These are phyloP conservation scores for Melanomma pulvis-pyrius DNA, from an alignment of 495 filamentous ascomycete genomes.

Conservation along the genomic window DNA sequence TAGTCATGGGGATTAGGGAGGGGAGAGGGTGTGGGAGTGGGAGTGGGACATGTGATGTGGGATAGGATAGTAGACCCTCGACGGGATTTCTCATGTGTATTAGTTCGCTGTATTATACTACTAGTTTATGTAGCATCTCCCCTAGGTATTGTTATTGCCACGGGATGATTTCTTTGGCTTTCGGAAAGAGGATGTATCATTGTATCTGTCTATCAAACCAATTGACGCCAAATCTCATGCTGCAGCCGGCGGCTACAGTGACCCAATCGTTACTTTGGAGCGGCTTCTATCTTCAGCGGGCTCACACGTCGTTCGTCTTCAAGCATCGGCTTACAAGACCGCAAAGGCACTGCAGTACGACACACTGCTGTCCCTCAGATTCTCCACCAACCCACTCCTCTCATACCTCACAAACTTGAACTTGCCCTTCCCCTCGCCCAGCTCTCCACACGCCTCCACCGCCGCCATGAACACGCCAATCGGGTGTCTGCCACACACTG, in stretches of 20 bases:
- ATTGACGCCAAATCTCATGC: too few species aligned
- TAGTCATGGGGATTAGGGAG: constrained; percentile 22
- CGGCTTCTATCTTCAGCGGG: too few species aligned
- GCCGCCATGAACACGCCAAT: constrained; percentile 94
- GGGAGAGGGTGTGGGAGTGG: neutral
- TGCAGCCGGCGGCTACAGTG: too few species aligned
- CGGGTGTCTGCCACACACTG: constrained; percentile 92
- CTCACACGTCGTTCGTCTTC: too few species aligned
- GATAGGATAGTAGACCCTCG: neutral
- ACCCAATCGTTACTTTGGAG: too few species aligned
- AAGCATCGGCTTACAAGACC: constrained; percentile 47
- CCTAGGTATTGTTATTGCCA: too few species aligned
- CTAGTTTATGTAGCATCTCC: too few species aligned
- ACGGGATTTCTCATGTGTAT: too few species aligned
- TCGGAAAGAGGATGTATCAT: too few species aligned
- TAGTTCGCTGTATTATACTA: too few species aligned
- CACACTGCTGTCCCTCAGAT: constrained; percentile 80
- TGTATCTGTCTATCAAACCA: too few species aligned
- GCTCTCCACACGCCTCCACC: constrained; percentile 61
- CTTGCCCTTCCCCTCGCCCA: constrained; percentile 47
- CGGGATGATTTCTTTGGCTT: too few species aligned
- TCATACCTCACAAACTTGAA: constrained; percentile 93
- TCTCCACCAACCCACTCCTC: constrained; percentile 76
- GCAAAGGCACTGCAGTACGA: constrained; percentile 90
- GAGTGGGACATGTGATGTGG: neutral